These are phyloP conservation scores for Linnemannia zychae DNA, from an alignment of 192 early-diverging fungal species.

Conservation along the genomic window DNA sequence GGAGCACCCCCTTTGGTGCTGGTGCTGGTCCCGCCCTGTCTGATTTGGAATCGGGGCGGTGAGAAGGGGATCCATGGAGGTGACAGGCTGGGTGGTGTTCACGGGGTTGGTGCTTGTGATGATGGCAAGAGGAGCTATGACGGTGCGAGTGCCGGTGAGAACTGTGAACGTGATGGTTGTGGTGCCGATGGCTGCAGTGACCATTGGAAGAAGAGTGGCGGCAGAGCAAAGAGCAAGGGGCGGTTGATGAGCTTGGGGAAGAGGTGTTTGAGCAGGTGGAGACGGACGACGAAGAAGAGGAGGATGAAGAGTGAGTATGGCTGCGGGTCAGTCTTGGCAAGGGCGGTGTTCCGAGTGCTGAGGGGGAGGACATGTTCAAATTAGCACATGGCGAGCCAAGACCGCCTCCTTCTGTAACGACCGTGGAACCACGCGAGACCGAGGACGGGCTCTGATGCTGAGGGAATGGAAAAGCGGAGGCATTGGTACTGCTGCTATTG, in stretches of 20 bases:
- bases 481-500: background rate
- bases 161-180: constrained; percentile 7
- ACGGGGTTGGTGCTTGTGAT: constrained; percentile 13
- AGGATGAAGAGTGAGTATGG: constrained; percentile 24
- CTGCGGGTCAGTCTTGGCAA: constrained; percentile 36
- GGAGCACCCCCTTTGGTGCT: background rate
- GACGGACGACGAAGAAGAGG: constrained; percentile 13
- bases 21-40: too few relatives aligned
- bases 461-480: constrained; percentile 11
- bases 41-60: constrained; percentile 19
- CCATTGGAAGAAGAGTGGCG: constrained; percentile 9
- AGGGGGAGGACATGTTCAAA: constrained; percentile 10
- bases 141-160: constrained; percentile 18
- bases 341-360: constrained; percentile 11
- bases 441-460: constrained; percentile 6
- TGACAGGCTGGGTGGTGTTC: constrained; percentile 42
- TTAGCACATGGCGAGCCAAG: constrained; percentile 41
- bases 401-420: constrained; percentile 7
- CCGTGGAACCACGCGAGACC: constrained; percentile 27
- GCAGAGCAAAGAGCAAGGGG: constrained; percentile 28
- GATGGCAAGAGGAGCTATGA: constrained; percentile 4
- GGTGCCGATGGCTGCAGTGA: constrained; percentile 10
- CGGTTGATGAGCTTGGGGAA: constrained; percentile 35
- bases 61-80: background rate
- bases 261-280: constrained; percentile 46